Conservation (phyloP, 495 filamentous ascomycete genomes). For the Penicillium longicatenatum region DNA sequence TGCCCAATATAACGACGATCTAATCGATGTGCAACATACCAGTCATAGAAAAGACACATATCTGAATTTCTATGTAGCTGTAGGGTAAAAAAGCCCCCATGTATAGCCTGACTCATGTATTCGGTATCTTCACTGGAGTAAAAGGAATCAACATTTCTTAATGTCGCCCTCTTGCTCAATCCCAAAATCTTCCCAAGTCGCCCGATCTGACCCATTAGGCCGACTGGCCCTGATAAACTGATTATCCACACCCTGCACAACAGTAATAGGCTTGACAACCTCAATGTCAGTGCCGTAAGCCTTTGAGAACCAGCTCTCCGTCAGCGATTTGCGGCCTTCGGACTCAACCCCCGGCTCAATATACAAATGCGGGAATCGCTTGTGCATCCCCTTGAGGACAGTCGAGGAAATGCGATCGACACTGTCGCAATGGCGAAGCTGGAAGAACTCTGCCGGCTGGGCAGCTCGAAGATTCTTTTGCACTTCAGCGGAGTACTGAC, state of each 20-base stretch:
- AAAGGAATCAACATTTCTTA: conserved; percentile 18
- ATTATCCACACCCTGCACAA: conserved; percentile 44
- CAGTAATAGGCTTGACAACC: conserved; percentile 39
- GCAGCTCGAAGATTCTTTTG: conserved; percentile 55
- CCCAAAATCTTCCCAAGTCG: conserved; percentile 41
- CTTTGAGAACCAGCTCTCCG: conserved; percentile 44
- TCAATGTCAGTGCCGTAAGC: conserved; percentile 44
- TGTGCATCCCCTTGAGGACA: conserved; percentile 63
- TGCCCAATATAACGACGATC: too few species aligned
- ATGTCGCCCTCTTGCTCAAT: conserved; percentile 28
- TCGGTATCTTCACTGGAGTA: neutral
- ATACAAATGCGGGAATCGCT: conserved; percentile 45
- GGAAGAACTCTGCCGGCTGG: conserved; percentile 62
- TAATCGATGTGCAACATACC: too few species aligned
- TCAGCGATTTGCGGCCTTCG: conserved; percentile 28
- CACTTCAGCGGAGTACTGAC: conserved; percentile 58
- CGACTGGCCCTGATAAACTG: conserved; percentile 43
- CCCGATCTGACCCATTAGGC: conserved; percentile 41
- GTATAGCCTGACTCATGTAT: neutral
- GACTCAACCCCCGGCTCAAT: conserved; percentile 15
- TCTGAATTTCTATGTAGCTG: too few species aligned
- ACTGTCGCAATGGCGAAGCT: conserved; percentile 66
- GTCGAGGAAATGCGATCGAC: conserved; percentile 71
- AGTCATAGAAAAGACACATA: too few species aligned
- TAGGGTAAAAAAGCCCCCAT: too few species aligned